Base-by-base conservation (phyloP, 2,329 filamentous ascomycete species). In the Arachnopeziza araneosa region DNA sequence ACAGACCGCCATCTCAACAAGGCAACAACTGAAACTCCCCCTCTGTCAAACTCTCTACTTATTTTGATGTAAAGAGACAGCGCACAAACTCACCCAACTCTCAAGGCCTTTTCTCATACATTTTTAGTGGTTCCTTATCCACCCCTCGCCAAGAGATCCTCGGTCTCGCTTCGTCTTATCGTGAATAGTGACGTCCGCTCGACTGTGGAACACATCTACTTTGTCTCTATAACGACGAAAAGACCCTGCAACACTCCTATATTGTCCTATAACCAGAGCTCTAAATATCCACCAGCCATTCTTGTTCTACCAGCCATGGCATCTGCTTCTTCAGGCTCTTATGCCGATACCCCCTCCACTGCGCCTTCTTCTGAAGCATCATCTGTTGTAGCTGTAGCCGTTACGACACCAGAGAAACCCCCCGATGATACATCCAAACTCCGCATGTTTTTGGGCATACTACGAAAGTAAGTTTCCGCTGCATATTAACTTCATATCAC, bases 371-470 rank as follows among this genome's bases (percentile, higher is more conserved):
- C 67, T 30, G 68, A 69, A 22, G 64, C 66, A 1, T 66, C 67
- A 49, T 60, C 61, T 24, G 57, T 52, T 9, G 55, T 55, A 9
- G 50, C 61, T 9, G 55, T 55, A 9, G 50, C 61, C 24, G 56
- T 61, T 26, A 60, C 69, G 3, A 69, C 68, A 36, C 56, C 73
- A 32, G 83, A 86, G 71, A 85, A 86, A 74, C 75, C 78, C 19
- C 80, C 82, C 66, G 92, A 90, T 77, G 93, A 98, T 61, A 86
- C 85, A 66, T 93, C 90, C 66, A 96, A 96, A 80, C 79, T 98
- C 71, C 89, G 86, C 76, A 96, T 91, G 1, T 96, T 98, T 71
- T 75, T 97, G 63, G 85, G 87, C 57, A 96, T 97, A 67, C 77
- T 98, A 71, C 88, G 88, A 76, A 96, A 90, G 91, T 96, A 82